Conservation (phyloP, 2,329 filamentous ascomycete genomes). For the Aspergillus transmontanensis region DNA sequence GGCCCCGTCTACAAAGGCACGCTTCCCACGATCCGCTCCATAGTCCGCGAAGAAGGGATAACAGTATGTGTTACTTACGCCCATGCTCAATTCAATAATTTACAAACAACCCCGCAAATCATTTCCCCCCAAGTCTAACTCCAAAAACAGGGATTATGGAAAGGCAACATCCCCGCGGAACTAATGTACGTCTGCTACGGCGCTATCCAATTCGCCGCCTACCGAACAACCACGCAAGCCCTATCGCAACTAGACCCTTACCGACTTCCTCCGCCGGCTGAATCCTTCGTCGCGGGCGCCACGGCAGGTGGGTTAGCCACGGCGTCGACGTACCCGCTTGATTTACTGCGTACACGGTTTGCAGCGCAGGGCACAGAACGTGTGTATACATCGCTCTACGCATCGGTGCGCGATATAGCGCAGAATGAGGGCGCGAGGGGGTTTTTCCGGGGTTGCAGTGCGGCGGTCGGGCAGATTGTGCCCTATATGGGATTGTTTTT, state of each 20-base stretch:
- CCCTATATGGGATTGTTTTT: conserved; percentile 99
- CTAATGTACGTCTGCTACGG: conserved; percentile 91
- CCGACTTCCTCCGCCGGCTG: conserved; percentile 65
- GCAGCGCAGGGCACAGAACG: conserved; percentile 85
- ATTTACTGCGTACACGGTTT: conserved; percentile 90
- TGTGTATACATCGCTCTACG: conserved; percentile 73
- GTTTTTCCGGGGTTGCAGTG: conserved; percentile 85
- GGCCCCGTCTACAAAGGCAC: conserved; percentile 69
- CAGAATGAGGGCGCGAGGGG: conserved; percentile 73
- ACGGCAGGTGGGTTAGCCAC: conserved; percentile 81
- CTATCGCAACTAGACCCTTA: conserved; percentile 58
- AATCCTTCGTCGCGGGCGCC: conserved; percentile 83
- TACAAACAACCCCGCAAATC: not conserved
- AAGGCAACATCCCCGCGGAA: conserved; percentile 96
- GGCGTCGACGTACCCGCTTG: conserved; percentile 83
- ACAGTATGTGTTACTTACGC: conserved; percentile 48
- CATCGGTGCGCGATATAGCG: conserved; percentile 72
- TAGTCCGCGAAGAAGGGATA: conserved; percentile 78
- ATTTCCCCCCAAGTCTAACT: not conserved
- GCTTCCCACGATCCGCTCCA: conserved; percentile 72
- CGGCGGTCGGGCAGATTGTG: conserved; percentile 82
- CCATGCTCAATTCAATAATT: not conserved
- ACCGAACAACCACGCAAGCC: conserved; percentile 72
- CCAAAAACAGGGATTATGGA: conserved; percentile 71
- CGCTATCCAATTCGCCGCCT: conserved; percentile 84